Evolutionary conservation across 1,284 basidiomycete species (phyloP), one percentile per base, ranked within the genome.

Genomic region (Ustilago loliicola): DNA sequence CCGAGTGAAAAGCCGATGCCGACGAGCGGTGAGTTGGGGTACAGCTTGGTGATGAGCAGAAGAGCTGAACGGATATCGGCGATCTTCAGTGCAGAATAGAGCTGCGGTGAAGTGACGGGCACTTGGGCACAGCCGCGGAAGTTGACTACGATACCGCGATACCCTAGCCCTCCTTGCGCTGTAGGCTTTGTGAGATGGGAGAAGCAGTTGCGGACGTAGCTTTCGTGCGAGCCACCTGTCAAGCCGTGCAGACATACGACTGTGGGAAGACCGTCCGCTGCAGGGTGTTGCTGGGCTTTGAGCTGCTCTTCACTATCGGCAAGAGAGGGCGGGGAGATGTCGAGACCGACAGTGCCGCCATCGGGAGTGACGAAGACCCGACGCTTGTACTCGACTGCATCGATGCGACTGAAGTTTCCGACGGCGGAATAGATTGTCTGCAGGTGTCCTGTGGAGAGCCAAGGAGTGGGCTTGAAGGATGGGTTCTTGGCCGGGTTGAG

Each of bases 1-100:
- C 96, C 97, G 53, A 99, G 90, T 3, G 94, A 97, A 88, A 98
- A 99, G 7, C 95, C 95, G 30, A 97, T 88, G 13, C 94, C 96
- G 36, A 96, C 88, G 45, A 98, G 88, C 8, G 92, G 93, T 0
- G 95, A 94, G 25, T 90, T 87, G 2, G 97, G 95, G 81, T 92
- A 96, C 67, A 88, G 87, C 67, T 90, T 87, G 6, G 91, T 89
- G 59, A 98, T 90, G 87, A 93, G 93, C 83, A 93, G 89, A 51
- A 96, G 87, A 1, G 94, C 93, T 62, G 91, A 91, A 52, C 94
- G 91, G 38, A 96, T 88, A 87, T 98, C 96, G 74, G 94, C 91
- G 13, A 94, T 96, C 78, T 94, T 88, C 61, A 82, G 75, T 19
- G 85, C 95, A 58, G 93, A 95, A 88, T 98, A 97, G 52, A 96